These are phyloP conservation scores for Stylosanthes scabra DNA, from an alignment of 331 rosid genomes.

Conservation along the genomic window DNA sequence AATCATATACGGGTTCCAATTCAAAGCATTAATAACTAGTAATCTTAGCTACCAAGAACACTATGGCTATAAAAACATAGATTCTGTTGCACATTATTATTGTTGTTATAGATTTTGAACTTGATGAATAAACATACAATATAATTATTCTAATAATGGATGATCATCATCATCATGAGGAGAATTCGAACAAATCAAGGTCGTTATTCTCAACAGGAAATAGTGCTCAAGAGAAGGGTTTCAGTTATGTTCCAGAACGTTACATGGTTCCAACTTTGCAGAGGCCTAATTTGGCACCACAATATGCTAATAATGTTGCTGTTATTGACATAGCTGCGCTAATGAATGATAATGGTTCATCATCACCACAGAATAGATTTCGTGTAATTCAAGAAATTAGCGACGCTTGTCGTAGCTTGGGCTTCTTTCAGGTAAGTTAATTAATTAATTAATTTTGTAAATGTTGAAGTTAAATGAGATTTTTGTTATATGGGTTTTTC, in stretches of 20 bases:
- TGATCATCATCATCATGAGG: not conserved
- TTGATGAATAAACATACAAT: not conserved
- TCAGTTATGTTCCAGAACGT: constrained; percentile 26
- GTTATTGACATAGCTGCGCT: no score
- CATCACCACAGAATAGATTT: no score
- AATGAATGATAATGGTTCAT: no score
- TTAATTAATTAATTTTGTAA: no score
- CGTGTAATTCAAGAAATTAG: no score
- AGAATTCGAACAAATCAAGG: not conserved
- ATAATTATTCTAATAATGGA: not conserved
- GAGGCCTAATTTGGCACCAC: constrained; percentile 22
- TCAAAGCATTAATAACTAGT: constrained; percentile 21
- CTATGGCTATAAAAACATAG: constrained; percentile 16
- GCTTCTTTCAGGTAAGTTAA: no score
- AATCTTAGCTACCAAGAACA: constrained; percentile 8
- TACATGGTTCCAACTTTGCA: constrained; percentile 25
- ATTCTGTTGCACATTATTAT: not conserved
- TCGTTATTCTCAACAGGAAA: constrained; percentile 18
- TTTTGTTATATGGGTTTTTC: no score
- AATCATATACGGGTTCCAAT: constrained; percentile 10
- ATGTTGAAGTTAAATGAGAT: no score
- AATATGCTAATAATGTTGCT: constrained; percentile 26
- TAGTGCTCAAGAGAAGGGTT: constrained; percentile 30
- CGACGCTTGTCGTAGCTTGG: no score
- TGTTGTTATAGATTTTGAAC: not conserved